Evolutionary conservation across 164 flowering plant genomes (phyloP), one percentile per base, ranked within the genome.

Genomic region (Pachysandra terminalis): DNA sequence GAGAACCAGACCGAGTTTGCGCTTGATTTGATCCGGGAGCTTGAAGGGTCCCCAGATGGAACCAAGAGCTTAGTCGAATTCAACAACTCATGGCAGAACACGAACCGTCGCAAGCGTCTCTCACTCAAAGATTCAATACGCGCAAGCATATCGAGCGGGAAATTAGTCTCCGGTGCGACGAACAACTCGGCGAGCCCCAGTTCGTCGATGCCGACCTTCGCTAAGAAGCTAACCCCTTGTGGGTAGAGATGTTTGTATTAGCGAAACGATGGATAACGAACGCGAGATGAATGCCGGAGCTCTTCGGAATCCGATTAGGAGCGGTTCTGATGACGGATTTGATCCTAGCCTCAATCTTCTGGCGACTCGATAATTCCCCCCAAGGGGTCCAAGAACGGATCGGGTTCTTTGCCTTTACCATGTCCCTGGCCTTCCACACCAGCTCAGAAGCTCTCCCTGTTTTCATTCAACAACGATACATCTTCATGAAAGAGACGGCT

Each of bases 321-420:
- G 92, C 96, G 0, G 86, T 94, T 13, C 28, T 91, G 10, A 83
- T 91, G 0, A 94, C 98, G 0, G 98, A 96, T 1, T 74, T 86
- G 63, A 90, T 94, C 68, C 68, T 94, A 8, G 98, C 98, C 10
- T 89, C 98, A 24, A 81, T 91, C 21, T 94, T 90, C 73, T 83
- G 92, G 91, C 66, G 77, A 6, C 89, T 94, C 19, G 97, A 94
- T 70, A 73, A 72, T 40, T 88, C 98, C 0, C 98, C 98, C 0
- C 85, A 71, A 74, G 98, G 98, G 0, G 77, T 87, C n/a, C 92
- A 90, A 69, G 98, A 94, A 60, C 79, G 98, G 1, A 37, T 94
- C 14, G 97, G 96, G 0, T 89, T 94, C 82, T 85, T 91, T 80
- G 98, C 98, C 7, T 94, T 94, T 68, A 97, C 98, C 69, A 91